Percentiles rank a stretch among this genome's conserved stretches.
Conservation (phyloP, 202 grass and related monocot genomes). For the Brachypodium distachyon region DNA sequence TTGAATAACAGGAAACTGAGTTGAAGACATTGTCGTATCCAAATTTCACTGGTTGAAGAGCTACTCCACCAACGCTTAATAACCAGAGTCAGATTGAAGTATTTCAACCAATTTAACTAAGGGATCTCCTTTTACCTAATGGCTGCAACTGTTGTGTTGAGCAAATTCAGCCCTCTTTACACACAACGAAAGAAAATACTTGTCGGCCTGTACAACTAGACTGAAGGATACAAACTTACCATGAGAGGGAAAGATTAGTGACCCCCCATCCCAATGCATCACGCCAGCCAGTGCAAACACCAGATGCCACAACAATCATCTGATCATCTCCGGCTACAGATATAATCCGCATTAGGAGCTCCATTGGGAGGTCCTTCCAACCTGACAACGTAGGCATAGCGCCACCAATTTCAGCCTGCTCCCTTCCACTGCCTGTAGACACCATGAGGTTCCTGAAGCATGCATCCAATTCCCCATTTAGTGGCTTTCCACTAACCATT, state of each 20-base stretch:
- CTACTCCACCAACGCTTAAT: not conserved
- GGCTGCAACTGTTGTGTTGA: not conserved
- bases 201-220: not conserved
- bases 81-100: not conserved
- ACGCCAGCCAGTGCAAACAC: slow-evolving; percentile 91
- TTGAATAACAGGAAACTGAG: not conserved
- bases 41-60: not conserved
- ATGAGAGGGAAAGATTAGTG: slow-evolving; percentile 64
- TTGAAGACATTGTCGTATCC: not conserved
- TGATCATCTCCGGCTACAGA: slow-evolving; percentile 51
- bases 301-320: slow-evolving; percentile 63
- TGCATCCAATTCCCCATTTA: slow-evolving; percentile 31
- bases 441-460: slow-evolving; percentile 67
- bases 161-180: not conserved
- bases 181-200: not conserved
- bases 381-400: slow-evolving; percentile 31
- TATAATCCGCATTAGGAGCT: slow-evolving; percentile 67
- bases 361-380: slow-evolving; percentile 95
- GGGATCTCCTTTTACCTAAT: not conserved
- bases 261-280: slow-evolving; percentile 61
- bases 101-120: not conserved
- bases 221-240: slow-evolving; percentile 28
- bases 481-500: slow-evolving; percentile 53
- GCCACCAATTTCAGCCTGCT: slow-evolving; percentile 26
- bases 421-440: slow-evolving; percentile 18